A percentile compares a stretch with the other conserved stretches of the same genome.
Evolutionary conservation across 441 rosid genomes (phyloP).

Genomic region (Erysimum cheiri): DNA sequence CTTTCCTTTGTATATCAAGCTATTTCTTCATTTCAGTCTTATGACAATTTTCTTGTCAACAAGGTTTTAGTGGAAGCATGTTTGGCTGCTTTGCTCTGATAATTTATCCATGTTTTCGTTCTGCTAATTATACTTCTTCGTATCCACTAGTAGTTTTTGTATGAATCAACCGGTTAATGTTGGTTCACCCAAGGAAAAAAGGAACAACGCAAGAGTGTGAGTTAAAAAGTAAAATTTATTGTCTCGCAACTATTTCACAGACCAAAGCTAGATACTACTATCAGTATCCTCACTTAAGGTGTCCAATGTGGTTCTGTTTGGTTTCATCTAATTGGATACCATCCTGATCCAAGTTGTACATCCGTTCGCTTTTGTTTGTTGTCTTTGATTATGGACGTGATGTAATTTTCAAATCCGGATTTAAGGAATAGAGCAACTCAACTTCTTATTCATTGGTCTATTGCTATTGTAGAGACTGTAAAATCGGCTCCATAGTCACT

Average conservation of each 20-base stretch:
- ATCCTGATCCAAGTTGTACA: conserved; percentile 5
- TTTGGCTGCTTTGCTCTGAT: conserved; percentile 10
- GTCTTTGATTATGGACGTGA: background rate
- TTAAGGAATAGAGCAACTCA: background rate
- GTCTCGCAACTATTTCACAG: background rate
- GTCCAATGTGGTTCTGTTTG: background rate
- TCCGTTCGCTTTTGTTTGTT: background rate
- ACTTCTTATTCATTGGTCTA: background rate
- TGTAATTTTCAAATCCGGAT: background rate
- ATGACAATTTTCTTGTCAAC: conserved; percentile 17
- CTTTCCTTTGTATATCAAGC: conserved; percentile 34
- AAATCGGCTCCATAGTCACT: background rate
- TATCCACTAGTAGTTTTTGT: background rate
- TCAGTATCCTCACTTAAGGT: background rate
- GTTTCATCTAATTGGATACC: background rate
- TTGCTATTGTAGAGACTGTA: conserved; percentile 9
- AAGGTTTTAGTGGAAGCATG: background rate
- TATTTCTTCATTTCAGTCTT: conserved; percentile 25
- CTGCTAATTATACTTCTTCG: background rate
- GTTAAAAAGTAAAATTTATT: background rate
- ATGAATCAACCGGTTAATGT: conserved; percentile 3
- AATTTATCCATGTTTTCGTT: background rate
- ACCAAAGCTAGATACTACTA: background rate
- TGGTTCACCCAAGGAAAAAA: background rate
- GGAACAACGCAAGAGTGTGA: background rate